Evolutionary conservation across 1,139 yeast species (phyloP), one percentile per base, ranked within the genome.

Genomic region (Wickerhamomyces sp.): DNA sequence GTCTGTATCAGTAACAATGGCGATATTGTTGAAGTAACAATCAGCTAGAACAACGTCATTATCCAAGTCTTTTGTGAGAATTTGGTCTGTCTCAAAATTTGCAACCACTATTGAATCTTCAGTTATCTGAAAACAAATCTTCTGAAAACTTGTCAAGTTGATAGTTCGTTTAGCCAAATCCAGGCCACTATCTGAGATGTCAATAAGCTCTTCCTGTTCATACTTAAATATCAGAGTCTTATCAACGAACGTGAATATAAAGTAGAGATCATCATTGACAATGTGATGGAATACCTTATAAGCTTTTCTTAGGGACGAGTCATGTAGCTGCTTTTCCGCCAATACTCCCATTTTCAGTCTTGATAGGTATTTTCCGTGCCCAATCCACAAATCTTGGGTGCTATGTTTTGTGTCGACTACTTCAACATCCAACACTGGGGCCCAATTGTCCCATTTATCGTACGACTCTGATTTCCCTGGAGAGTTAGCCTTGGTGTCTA

Each of bases 341-440:
- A 54, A 39, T 41, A 71, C 63, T 0, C 82, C 82, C 34, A 56
- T 44, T 42, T 71, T 62, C 7, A 78, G 53, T 14, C 69, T 73
- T 2, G 71, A 64, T 3, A 78, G 46, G 31, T 71, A 72, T 4
- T 57, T 50, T 0, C 81, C 81, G 7, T 77, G 66, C 5, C 76
- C 61, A 4, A 74, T 67, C 78, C 79, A 78, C 1, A 77, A 49
- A 45, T 76, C 79, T 15, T 58, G 52, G 1, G 35, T 42, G 2
- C 42, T 45, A 36, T 69, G 67, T 34, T 47, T 58, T 0, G 69
- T 55, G 15, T 70, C 69, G 3, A 73, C 61, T 2, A 74, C 55
- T 48, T 61, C 65, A 0, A 71, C 57, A 56, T 76, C 81, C 27
- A 72, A 50, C 4, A 76, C 49, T 0, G 81, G 81, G 0, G 79